phyloP scores from a whole-genome alignment of 495 filamentous ascomycete species.

The Clavariopsis aquatica region DNA sequence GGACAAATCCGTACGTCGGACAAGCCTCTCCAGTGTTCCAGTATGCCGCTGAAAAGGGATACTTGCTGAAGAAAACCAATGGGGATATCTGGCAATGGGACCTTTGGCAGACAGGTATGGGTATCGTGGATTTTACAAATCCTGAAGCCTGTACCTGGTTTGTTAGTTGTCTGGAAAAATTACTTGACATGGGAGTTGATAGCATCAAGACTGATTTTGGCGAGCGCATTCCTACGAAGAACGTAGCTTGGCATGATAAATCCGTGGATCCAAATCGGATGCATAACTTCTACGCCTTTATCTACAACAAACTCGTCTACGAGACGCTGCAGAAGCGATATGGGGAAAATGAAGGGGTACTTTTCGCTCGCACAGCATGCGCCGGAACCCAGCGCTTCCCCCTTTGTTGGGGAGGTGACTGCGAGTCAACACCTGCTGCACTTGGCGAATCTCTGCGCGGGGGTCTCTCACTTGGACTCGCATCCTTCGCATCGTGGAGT shows the following conservation, averaged over 20 bases:
- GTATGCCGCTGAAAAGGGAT: slow-evolving; percentile 65
- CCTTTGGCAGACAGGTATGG: slow-evolving; percentile 75
- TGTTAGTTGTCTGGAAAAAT: slow-evolving; percentile 54
- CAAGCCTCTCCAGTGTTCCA: slow-evolving; percentile 67
- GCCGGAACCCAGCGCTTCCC: slow-evolving; percentile 66
- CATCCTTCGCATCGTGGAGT: slow-evolving; percentile 69
- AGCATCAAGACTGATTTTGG: slow-evolving; percentile 75
- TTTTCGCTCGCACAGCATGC: slow-evolving; percentile 68
- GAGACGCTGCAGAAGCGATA: slow-evolving; percentile 61
- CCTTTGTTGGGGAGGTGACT: slow-evolving; percentile 61
- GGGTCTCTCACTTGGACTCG: slow-evolving; percentile 65
- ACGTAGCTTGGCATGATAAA: slow-evolving; percentile 55
- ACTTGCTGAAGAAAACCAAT: slow-evolving; percentile 67
- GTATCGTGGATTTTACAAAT: slow-evolving; percentile 72
- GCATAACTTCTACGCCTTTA: slow-evolving; percentile 74
- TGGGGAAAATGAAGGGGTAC: slow-evolving; percentile 59
- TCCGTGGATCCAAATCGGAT: slow-evolving; percentile 58
- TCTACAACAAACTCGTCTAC: slow-evolving; percentile 72
- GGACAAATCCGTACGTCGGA: slow-evolving; percentile 72
- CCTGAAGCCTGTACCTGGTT: slow-evolving; percentile 66
- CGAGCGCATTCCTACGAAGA: slow-evolving; percentile 65
- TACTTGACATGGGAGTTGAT: slow-evolving; percentile 68
- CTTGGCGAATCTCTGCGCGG: slow-evolving; percentile 74
- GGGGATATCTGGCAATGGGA: slow-evolving; percentile 75
- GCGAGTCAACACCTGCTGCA: slow-evolving; percentile 69